Evolutionary conservation across 495 filamentous ascomycete genomes (phyloP), one percentile per base, ranked within the genome.

Genomic region (Aspergillus nidulans): DNA sequence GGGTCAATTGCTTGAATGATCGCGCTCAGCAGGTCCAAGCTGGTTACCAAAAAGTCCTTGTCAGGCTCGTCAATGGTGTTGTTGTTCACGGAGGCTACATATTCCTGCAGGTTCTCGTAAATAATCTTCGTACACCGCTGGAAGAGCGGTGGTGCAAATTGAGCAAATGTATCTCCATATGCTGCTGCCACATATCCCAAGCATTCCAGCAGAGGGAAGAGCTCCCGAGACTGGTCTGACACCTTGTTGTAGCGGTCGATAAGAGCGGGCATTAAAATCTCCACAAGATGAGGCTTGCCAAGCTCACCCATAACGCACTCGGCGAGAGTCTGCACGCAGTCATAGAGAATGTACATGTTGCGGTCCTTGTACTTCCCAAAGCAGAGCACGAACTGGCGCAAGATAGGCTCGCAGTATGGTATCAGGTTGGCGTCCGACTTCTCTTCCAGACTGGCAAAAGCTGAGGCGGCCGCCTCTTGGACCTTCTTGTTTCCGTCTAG

Each of bases 311-410:
- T 88, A 44, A 97, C 87, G 67, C 91, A 86, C 65, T 99, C 95
- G 13, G 94, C 94, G 36, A 99, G 76, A 0, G 95, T 97, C 71
- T 99, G 94, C 44, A 99, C 89, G 71, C 94, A 99, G 74, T 97
- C 95, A 72, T 99, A 99, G 32, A 99, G 84, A 53, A 97, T 91
- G 74, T 92, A 97, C 84, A 96, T 96, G 76, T 99, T 99, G 47
- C 90, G 85, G 68, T 97, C 92, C 77, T 99, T 97, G 81, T 97
- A 99, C 69, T 86, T 89, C 23, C 71, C 78, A 73, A 99, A 97
- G 69, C 95, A 97, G 55, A 81, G 74, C 38, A 96, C 92, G 63
- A 91, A 97, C 68, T 97, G 95, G 39, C 82, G 85, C 46, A 97
- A 83, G 60, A 99, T 99, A 25, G 90, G 89, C 44, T 86, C 80